phyloP scores from a whole-genome alignment of 176 grass and related monocot genomes.

The Carex myosuroides region DNA sequence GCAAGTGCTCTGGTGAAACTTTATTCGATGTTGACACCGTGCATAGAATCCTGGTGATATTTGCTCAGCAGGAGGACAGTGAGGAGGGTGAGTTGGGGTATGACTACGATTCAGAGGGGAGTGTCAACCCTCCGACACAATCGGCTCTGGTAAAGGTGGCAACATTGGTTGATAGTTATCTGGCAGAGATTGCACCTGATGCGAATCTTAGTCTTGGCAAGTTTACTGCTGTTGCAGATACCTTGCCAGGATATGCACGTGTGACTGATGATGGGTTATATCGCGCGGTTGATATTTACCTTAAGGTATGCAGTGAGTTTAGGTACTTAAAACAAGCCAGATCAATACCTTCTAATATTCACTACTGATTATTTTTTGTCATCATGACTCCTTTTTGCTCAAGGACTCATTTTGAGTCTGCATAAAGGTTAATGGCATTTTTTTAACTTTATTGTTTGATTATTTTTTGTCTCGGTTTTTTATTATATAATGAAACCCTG shows the following conservation, averaged over 20 bases:
- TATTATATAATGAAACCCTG: background rate
- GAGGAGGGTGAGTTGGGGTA: slow-evolving; percentile 27
- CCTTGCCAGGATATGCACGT: slow-evolving; percentile 53
- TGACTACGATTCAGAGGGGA: slow-evolving; percentile 21
- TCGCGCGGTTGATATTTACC: slow-evolving; percentile 59
- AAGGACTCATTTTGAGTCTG: background rate
- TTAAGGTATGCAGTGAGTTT: slow-evolving; percentile 34
- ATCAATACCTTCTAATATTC: background rate
- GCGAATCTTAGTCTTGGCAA: slow-evolving; percentile 51
- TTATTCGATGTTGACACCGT: slow-evolving; percentile 56
- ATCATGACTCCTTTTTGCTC: background rate
- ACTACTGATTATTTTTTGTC: background rate
- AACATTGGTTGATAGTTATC: slow-evolving; percentile 48
- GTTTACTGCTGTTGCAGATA: slow-evolving; percentile 41
- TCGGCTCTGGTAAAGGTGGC: slow-evolving; percentile 35
- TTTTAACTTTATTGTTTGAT: background rate
- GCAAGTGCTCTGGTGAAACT: slow-evolving; percentile 40
- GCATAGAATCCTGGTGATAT: slow-evolving; percentile 59
- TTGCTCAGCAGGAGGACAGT: slow-evolving; percentile 45
- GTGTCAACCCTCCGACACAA: slow-evolving; percentile 30
- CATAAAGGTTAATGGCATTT: background rate
- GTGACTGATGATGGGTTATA: slow-evolving; percentile 53
- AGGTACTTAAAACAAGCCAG: background rate
- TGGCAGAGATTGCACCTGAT: slow-evolving; percentile 66
- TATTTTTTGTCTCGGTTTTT: background rate